Percentiles rank a stretch among this genome's conserved stretches.
Conservation (phyloP, 768 basidiomycete species). For the Gymnopilus junonius region DNA sequence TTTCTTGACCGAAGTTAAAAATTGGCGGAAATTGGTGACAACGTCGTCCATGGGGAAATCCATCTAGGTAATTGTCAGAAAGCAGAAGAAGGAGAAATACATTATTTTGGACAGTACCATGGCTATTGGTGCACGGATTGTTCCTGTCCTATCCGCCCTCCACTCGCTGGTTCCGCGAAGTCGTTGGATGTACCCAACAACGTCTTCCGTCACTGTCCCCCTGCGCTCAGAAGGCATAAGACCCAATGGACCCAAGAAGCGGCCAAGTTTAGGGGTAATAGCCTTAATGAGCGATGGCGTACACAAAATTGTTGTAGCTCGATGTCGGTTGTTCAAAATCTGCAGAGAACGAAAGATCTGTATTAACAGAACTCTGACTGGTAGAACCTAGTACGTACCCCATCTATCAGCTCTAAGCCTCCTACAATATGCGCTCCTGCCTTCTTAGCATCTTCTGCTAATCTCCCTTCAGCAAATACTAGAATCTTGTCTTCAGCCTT, state of each 20-base stretch:
- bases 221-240: constrained; percentile 95
- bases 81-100: not conserved
- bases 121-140: constrained; percentile 81
- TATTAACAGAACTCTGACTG: not conserved
- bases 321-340: constrained; percentile 76
- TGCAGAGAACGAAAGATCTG: constrained; percentile 30
- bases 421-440: constrained; percentile 94
- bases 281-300: constrained; percentile 78
- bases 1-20: constrained; percentile 73
- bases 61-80: constrained; percentile 47
- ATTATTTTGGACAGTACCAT: constrained; percentile 51
- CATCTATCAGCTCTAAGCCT: constrained; percentile 87
- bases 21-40: constrained; percentile 76
- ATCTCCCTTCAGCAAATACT: constrained; percentile 90
- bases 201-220: constrained; percentile 92
- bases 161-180: constrained; percentile 88
- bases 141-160: constrained; percentile 88
- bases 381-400: constrained; percentile 51
- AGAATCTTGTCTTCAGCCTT: constrained; percentile 77
- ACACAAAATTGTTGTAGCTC: constrained; percentile 84
- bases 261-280: constrained; percentile 81
- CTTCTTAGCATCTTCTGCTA: constrained; percentile 80
- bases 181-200: constrained; percentile 78
- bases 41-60: constrained; percentile 78
- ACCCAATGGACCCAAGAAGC: constrained; percentile 83